These are phyloP conservation scores for Cryptococcus sp. DNA, from an alignment of 1,284 basidiomycete species.

Conservation along the genomic window DNA sequence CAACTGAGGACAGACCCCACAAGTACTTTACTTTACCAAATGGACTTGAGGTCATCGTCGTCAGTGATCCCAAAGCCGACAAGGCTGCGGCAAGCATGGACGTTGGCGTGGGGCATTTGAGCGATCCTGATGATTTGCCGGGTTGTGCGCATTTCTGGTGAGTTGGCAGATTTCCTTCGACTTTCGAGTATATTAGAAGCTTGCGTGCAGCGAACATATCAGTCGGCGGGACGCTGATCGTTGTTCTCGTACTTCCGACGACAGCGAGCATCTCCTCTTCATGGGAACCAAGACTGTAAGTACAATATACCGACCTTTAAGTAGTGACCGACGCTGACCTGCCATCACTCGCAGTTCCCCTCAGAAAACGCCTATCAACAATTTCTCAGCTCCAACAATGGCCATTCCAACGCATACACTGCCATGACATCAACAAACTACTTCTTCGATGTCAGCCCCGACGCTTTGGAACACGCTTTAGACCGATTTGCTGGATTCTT, in stretches of 20 bases:
- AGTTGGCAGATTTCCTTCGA: slow-evolving; percentile 63
- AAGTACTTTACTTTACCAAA: slow-evolving; percentile 82
- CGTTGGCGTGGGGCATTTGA: slow-evolving; percentile 91
- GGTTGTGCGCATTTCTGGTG: slow-evolving; percentile 54
- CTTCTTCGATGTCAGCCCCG: slow-evolving; percentile 82
- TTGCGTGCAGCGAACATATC: neutral
- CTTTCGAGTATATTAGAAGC: slow-evolving; percentile 44
- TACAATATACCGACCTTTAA: neutral
- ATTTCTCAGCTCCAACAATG: slow-evolving; percentile 89
- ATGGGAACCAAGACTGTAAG: slow-evolving; percentile 61
- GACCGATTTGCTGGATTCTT: slow-evolving; percentile 94
- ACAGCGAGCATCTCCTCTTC: slow-evolving; percentile 91
- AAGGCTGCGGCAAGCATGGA: slow-evolving; percentile 94
- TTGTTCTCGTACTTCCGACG: slow-evolving; percentile 38
- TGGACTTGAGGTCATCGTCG: slow-evolving; percentile 80
- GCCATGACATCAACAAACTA: slow-evolving; percentile 86
- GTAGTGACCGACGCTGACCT: slow-evolving; percentile 32
- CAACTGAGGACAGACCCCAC: slow-evolving; percentile 74
- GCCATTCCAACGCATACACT: slow-evolving; percentile 91
- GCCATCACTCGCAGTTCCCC: slow-evolving; percentile 62
- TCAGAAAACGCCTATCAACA: slow-evolving; percentile 90
- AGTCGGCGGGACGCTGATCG: neutral
- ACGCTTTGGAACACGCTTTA: slow-evolving; percentile 80
- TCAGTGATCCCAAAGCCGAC: slow-evolving; percentile 86
- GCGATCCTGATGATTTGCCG: slow-evolving; percentile 75